Conservation (phyloP, 1,139 yeast genomes). For the Kodamaea alishanica region DNA sequence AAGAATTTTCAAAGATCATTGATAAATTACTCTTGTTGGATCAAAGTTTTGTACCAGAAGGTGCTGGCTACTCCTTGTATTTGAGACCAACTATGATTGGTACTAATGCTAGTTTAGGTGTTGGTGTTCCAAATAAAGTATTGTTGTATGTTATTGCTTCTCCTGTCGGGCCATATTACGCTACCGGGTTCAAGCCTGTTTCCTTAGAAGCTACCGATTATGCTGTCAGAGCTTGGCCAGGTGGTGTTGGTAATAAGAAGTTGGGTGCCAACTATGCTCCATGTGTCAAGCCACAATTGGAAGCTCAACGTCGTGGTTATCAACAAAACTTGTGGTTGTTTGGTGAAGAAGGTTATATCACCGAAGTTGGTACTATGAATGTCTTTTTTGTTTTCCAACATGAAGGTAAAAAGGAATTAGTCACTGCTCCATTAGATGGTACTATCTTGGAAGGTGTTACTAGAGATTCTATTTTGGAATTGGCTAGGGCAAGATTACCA, state of each 20-base stretch:
- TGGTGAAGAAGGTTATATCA: conserved; percentile 38
- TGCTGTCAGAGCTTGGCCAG: conserved; percentile 44
- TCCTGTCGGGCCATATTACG: conserved; percentile 29
- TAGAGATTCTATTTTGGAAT: conserved; percentile 37
- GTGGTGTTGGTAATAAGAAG: conserved; percentile 43
- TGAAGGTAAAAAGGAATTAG: conserved; percentile 31
- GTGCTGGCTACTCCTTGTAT: conserved; percentile 27
- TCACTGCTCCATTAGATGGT: conserved; percentile 42
- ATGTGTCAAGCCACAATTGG: conserved; percentile 33
- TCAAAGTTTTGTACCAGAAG: conserved; percentile 25
- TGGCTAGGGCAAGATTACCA: conserved; percentile 28
- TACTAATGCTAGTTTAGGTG: conserved; percentile 34
- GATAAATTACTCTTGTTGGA: conserved; percentile 34
- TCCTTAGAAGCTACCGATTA: conserved; percentile 33
- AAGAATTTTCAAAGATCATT: conserved; percentile 34
- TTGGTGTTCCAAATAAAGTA: conserved; percentile 32
- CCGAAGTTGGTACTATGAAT: conserved; percentile 47
- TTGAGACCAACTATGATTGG: conserved; percentile 31
- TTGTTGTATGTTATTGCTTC: conserved; percentile 35
- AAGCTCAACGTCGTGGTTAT: conserved; percentile 35
- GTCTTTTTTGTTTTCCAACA: conserved; percentile 37
- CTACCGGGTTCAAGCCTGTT: conserved; percentile 34
- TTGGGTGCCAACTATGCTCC: conserved; percentile 48
- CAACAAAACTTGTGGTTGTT: conserved; percentile 44
- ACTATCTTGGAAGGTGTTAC: conserved; percentile 44